These are phyloP conservation scores for Thielaviopsis ethacetica DNA, from an alignment of 2,329 filamentous ascomycete species.

Conservation along the genomic window DNA sequence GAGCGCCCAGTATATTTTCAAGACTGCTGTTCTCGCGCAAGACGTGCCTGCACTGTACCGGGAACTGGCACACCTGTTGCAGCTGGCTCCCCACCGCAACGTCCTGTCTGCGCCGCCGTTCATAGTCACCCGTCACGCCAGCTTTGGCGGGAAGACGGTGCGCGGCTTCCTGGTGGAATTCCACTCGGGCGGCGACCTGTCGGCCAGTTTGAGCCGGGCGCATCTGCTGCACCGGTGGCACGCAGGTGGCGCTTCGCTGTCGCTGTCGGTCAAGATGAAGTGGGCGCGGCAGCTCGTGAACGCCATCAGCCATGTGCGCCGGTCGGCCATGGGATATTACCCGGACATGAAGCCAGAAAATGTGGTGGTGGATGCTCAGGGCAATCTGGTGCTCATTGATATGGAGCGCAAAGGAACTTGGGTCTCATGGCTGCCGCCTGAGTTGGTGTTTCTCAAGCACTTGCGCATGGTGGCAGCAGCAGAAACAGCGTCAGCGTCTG, in stretches of 20 bases:
- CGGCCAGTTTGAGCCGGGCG: not conserved
- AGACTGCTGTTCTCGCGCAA: not conserved
- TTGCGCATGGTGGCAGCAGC: not conserved
- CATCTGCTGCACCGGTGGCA: too few relatives aligned
- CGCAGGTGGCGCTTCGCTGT: not conserved
- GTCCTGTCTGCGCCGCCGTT: not conserved
- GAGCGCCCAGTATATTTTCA: not conserved
- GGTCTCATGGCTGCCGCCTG: constrained; percentile 5
- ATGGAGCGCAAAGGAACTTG: constrained; percentile 3
- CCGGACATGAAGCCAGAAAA: constrained; percentile 6
- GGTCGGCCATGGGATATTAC: constrained; percentile 1
- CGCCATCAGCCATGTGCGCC: not conserved
- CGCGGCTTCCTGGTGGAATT: constrained; percentile 2
- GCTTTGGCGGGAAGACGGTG: not conserved
- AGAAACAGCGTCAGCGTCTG: too few relatives aligned
- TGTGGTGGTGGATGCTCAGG: not conserved
- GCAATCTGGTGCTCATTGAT: constrained; percentile 1
- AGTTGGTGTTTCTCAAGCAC: constrained; percentile 1
- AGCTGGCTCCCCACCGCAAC: not conserved
- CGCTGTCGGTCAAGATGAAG: not conserved
- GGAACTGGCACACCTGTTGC: not conserved
- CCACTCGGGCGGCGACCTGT: not conserved
- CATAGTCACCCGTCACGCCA: not conserved
- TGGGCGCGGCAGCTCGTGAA: not conserved
- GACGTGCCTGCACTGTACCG: constrained; percentile 3